phyloP scores from a whole-genome alignment of 2,329 filamentous ascomycete genomes.

The Epichloe glyceriae region DNA sequence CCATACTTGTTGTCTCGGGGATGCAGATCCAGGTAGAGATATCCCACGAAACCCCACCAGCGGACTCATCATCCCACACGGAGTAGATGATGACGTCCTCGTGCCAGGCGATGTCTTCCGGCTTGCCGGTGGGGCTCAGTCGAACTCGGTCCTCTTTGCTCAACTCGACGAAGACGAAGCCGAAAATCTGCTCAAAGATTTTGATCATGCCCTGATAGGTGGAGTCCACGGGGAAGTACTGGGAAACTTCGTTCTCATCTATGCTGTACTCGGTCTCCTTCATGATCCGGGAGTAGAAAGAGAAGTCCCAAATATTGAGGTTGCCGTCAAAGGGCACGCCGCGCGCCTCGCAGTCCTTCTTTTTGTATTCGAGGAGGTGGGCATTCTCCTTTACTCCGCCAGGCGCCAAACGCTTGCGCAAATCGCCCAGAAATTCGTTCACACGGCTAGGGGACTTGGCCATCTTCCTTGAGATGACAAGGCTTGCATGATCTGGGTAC shows the following conservation, averaged over 20 bases:
- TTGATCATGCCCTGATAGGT: conserved; percentile 67
- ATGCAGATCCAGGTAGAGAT: conserved; percentile 72
- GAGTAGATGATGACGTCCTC: conserved; percentile 72
- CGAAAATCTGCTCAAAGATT: conserved; percentile 75
- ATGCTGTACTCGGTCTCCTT: conserved; percentile 70
- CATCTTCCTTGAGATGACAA: conserved; percentile 75
- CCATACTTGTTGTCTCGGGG: conserved; percentile 73
- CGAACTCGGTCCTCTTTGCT: conserved; percentile 49
- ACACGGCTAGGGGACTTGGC: conserved; percentile 64
- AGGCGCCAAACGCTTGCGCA: conserved; percentile 51
- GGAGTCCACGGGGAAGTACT: conserved; percentile 68
- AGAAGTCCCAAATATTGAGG: conserved; percentile 74
- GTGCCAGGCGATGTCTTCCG: conserved; percentile 66
- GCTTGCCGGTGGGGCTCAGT: conserved; percentile 54
- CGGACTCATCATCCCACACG: conserved; percentile 65
- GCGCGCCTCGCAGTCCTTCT: conserved; percentile 49
- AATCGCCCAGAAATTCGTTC: conserved; percentile 57
- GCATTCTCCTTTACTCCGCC: conserved; percentile 59
- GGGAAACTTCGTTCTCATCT: conserved; percentile 66
- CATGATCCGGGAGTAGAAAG: conserved; percentile 70
- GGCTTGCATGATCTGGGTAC: conserved; percentile 63
- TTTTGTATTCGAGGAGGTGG: conserved; percentile 62
- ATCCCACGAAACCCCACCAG: conserved; percentile 66
- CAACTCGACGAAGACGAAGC: conserved; percentile 64
- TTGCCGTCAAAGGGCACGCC: conserved; percentile 48